Conservation (phyloP, 2,329 filamentous ascomycete species). For the Trichoderma sp. region DNA sequence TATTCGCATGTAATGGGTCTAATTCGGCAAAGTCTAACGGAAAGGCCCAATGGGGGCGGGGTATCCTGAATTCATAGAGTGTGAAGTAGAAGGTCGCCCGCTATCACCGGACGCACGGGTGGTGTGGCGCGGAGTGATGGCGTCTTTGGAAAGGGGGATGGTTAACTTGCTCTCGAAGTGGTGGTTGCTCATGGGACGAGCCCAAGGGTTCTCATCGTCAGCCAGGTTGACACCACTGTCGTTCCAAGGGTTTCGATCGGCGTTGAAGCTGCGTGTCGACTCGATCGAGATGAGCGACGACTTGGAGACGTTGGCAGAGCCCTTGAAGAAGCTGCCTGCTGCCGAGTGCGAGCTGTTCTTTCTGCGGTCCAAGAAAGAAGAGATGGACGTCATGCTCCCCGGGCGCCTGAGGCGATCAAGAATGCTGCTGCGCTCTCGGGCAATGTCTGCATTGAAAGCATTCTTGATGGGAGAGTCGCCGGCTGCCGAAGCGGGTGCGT, state of each 20-base stretch:
- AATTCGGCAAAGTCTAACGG: slow-evolving; percentile 67
- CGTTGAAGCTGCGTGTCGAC: slow-evolving; percentile 84
- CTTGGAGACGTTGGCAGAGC: slow-evolving; percentile 86
- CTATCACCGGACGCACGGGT: slow-evolving; percentile 85
- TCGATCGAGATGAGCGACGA: slow-evolving; percentile 95
- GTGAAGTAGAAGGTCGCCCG: slow-evolving; percentile 88
- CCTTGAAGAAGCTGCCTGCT: slow-evolving; percentile 85
- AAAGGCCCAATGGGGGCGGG: slow-evolving; percentile 87
- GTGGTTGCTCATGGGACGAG: slow-evolving; percentile 66
- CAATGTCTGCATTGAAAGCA: slow-evolving; percentile 78
- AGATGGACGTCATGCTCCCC: slow-evolving; percentile 89
- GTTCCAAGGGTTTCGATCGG: slow-evolving; percentile 97
- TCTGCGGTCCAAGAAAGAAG: slow-evolving; percentile 91
- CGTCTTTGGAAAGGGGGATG: slow-evolving; percentile 73
- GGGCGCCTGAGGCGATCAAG: slow-evolving; percentile 94
- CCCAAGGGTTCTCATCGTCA: slow-evolving; percentile 78
- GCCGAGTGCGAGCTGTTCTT: slow-evolving; percentile 91
- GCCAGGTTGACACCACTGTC: slow-evolving; percentile 93
- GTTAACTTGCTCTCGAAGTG: slow-evolving; percentile 64
- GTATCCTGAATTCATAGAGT: slow-evolving; percentile 96
- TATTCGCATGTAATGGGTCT: slow-evolving; percentile 56
- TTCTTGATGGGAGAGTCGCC: slow-evolving; percentile 89
- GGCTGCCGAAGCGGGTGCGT: slow-evolving; percentile 76
- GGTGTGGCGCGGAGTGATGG: slow-evolving; percentile 78
- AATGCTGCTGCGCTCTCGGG: slow-evolving; percentile 76